A percentile compares a stretch with the other conserved stretches of the same genome.
Conservation (phyloP, 1,284 basidiomycete genomes). For the Puccinia sorghi region DNA sequence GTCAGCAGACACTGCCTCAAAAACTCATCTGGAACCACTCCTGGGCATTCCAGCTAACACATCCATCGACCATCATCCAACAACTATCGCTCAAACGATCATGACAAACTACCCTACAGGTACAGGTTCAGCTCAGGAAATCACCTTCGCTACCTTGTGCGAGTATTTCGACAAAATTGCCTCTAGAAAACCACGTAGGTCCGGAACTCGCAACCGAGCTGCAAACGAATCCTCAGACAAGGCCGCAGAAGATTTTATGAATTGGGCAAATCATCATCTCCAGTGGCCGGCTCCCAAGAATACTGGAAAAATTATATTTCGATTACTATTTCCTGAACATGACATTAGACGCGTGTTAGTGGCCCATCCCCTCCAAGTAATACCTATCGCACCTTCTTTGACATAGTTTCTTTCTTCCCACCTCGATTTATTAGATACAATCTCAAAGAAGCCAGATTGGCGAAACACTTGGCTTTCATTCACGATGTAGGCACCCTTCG, state of each 20-base stretch:
- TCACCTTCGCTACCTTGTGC: neutral
- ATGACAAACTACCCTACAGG: neutral
- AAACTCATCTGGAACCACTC: neutral
- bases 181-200: neutral
- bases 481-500: constrained; percentile 64
- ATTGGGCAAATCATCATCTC: constrained; percentile 13
- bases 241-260: constrained; percentile 8
- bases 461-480: constrained; percentile 63
- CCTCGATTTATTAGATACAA: constrained; percentile 62
- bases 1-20: neutral
- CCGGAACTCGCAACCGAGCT: neutral
- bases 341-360: constrained; percentile 65
- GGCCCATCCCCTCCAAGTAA: neutral
- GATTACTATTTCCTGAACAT: constrained; percentile 77
- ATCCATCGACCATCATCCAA: neutral
- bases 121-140: neutral
- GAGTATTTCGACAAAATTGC: neutral
- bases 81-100: neutral
- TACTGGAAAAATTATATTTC: constrained; percentile 63
- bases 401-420: neutral
- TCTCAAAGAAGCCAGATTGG: constrained; percentile 71
- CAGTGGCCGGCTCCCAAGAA: neutral
- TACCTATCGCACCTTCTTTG: neutral
- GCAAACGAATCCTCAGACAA: neutral
- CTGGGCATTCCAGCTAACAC: neutral